Evolutionary conservation across 257 asterid species (phyloP).

Genomic region (Nicotiana obtusifolia): DNA sequence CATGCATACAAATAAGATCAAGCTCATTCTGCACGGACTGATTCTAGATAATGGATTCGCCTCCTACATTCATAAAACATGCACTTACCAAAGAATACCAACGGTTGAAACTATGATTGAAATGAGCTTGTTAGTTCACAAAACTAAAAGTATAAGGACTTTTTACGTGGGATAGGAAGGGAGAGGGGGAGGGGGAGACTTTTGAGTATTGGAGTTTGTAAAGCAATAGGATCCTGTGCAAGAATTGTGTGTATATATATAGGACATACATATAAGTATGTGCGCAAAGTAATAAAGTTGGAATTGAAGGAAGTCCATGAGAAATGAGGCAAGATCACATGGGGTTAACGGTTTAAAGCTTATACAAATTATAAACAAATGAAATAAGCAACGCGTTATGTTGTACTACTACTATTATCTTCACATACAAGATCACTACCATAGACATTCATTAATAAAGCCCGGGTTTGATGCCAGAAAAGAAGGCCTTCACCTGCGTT

Average conservation of each 20-base stretch:
- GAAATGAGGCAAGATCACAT: constrained; percentile 71
- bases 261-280: not conserved
- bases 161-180: not conserved
- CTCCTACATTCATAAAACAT: no score
- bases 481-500: constrained; percentile 35
- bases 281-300: constrained; percentile 33
- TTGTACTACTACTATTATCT: constrained; percentile 19
- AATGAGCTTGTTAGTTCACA: not conserved
- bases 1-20: no score
- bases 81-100: no score
- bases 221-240: constrained; percentile 19
- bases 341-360: constrained; percentile 41
- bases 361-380: constrained; percentile 7
- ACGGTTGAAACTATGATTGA: not conserved
- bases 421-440: constrained; percentile 31
- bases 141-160: not conserved
- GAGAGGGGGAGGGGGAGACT: not conserved
- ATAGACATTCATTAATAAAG: constrained; percentile 15
- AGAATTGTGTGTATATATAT: constrained; percentile 20
- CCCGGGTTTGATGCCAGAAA: constrained; percentile 50
- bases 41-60: no score
- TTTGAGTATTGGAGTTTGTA: constrained; percentile 10
- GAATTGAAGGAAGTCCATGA: constrained; percentile 43
- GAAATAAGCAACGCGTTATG: constrained; percentile 27
- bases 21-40: no score